Base-by-base conservation (phyloP, 495 filamentous ascomycete genomes). In the Baudoinia panamericana region DNA sequence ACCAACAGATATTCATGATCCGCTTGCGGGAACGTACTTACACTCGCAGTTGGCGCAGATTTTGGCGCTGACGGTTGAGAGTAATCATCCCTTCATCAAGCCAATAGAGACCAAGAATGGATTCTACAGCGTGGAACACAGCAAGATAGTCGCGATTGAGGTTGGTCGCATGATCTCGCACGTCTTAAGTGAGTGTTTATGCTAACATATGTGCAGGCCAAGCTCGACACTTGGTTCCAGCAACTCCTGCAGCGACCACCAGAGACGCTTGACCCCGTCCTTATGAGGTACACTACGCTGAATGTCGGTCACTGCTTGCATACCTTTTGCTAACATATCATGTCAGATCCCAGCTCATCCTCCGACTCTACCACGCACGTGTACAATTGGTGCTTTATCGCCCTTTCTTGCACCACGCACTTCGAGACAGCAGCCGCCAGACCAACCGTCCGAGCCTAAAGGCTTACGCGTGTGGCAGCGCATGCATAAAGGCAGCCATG, bases 401-500 rank as follows among this genome's bases (percentile, higher is more conserved):
- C 2, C 45, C 45, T 3, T 48, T 48, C 39, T 39, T 48, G 2
- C 45, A 48, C 26, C 45, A 48, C 23, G 39, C 45, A 11, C 39
- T 48, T 2, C 28, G 30, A n/a, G 32, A 38, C 32, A 33, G 29
- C 5, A 28, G 18, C n/a, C 21, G 23, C 8, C 21, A 41, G 15
- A 29, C 25, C 8, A 36, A 19, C 20, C 39, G 22, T 3, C 25
- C 30, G 2, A 48, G 39, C 33, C 27, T 48, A 1, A 48, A 48
- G 28, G 45, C 45, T 1, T 48, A 48, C 17, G 45, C 45, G 9
- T 43, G 38, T 20, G 45, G 45, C 10, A 48, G 45, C 20, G 39
- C 40, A 10, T 48, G 45, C 23, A 36, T 48, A 21, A 48, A 48
- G 25, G 45, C 45, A 3, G 39, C 39, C 13, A 48, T 48, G 45